phyloP scores from a whole-genome alignment of 2,329 filamentous ascomycete genomes.

The Colletotrichum tabaci region DNA sequence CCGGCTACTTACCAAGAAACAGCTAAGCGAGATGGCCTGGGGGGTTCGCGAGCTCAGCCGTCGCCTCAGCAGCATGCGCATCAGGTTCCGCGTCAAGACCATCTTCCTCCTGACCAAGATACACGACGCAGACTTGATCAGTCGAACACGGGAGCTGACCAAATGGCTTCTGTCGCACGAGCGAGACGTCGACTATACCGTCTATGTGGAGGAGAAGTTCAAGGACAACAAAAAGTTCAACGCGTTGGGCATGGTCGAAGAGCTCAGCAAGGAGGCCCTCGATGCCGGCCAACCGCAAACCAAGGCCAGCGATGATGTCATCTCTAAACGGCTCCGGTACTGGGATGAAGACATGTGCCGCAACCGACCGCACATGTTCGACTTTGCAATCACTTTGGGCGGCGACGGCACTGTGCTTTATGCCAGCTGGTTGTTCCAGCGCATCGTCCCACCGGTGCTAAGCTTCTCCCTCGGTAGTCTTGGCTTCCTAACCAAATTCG shows the following conservation, averaged over 20 bases:
- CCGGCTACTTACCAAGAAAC: slow-evolving; percentile 92
- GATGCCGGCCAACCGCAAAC: slow-evolving; percentile 53
- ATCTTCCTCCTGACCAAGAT: slow-evolving; percentile 94
- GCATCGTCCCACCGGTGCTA: slow-evolving; percentile 92
- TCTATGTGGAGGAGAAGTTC: slow-evolving; percentile 87
- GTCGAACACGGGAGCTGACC: slow-evolving; percentile 81
- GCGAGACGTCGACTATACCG: slow-evolving; percentile 76
- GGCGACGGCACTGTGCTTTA: slow-evolving; percentile 98
- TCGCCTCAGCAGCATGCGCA: slow-evolving; percentile 84
- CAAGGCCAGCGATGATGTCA: slow-evolving; percentile 52
- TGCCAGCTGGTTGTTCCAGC: slow-evolving; percentile 96
- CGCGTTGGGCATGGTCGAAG: slow-evolving; percentile 75
- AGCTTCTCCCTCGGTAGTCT: slow-evolving; percentile 93
- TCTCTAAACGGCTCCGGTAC: slow-evolving; percentile 76
- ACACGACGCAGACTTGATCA: slow-evolving; percentile 86
- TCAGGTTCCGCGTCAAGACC: slow-evolving; percentile 85
- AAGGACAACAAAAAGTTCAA: slow-evolving; percentile 82
- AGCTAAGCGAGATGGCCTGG: slow-evolving; percentile 97
- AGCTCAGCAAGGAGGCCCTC: slow-evolving; percentile 65
- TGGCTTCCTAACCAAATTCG: slow-evolving; percentile 96
- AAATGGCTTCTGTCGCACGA: slow-evolving; percentile 85
- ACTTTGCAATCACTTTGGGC: slow-evolving; percentile 92
- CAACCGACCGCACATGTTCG: slow-evolving; percentile 86
- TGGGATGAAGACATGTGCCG: slow-evolving; percentile 88
- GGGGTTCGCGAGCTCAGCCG: slow-evolving; percentile 93